Conservation (phyloP, 2,329 filamentous ascomycete species). For the Aschersonia sp. region DNA sequence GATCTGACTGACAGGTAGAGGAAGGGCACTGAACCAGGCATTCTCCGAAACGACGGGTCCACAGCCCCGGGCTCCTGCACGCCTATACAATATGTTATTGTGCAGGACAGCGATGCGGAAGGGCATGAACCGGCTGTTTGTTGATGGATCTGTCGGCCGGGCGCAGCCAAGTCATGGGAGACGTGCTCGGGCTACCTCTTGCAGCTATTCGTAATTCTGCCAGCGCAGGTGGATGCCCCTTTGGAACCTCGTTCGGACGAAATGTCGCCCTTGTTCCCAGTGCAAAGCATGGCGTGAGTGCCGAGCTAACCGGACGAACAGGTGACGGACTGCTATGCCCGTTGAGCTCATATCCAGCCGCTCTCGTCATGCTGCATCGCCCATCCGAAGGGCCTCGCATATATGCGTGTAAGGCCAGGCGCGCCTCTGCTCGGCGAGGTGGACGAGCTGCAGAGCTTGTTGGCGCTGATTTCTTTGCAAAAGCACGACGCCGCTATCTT, state of each 20-base stretch:
- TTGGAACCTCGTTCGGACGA: background rate
- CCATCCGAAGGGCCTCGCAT: background rate
- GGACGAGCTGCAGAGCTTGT: background rate
- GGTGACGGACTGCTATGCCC: background rate
- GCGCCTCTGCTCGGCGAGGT: background rate
- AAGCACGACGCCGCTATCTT: background rate
- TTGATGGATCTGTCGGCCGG: background rate
- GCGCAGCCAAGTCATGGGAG: constrained; percentile 3
- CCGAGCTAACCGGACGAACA: background rate
- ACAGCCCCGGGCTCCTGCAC: background rate
- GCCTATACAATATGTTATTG: no score
- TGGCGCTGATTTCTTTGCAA: background rate
- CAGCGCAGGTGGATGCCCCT: background rate
- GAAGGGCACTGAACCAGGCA: background rate
- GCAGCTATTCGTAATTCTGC: background rate
- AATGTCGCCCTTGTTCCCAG: background rate
- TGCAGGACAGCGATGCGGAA: background rate
- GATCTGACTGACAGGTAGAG: background rate
- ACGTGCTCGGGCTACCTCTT: background rate
- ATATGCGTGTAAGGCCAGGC: background rate
- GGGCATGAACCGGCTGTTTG: background rate
- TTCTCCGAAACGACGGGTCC: background rate
- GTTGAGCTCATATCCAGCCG: background rate
- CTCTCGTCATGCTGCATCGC: background rate
- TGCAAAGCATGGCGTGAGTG: background rate